Evolutionary conservation across 805 yeast species (phyloP).

Genomic region (Candida qinlingensis): DNA sequence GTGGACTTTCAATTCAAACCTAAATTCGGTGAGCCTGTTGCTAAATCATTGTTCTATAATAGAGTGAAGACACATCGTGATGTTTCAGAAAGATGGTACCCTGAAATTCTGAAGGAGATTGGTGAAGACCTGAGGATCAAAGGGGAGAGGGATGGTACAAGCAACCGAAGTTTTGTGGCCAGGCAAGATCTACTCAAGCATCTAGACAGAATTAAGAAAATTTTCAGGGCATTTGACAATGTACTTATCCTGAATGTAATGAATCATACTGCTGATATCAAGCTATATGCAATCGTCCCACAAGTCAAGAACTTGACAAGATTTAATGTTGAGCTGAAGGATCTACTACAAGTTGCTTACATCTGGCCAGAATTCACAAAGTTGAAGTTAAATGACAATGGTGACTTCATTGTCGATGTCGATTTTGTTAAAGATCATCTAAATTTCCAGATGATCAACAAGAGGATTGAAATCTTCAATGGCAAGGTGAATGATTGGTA

Average conservation of each 20-base stretch:
- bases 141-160: not conserved
- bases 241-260: conserved; percentile 11
- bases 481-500: conserved; percentile 15
- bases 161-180: not conserved
- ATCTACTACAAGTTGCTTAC: conserved; percentile 14
- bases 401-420: conserved; percentile 17
- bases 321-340: conserved; percentile 8
- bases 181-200: not conserved
- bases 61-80: conserved; percentile 40
- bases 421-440: conserved; percentile 10
- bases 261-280: conserved; percentile 17
- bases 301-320: conserved; percentile 13
- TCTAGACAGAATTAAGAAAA: conserved; percentile 4
- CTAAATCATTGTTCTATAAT: conserved; percentile 35
- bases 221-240: conserved; percentile 18
- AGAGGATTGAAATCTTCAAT: conserved; percentile 9
- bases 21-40: conserved; percentile 34
- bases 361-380: conserved; percentile 19
- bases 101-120: conserved; percentile 32
- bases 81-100: conserved; percentile 38
- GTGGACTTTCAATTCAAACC: conserved; percentile 38
- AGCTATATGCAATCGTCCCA: conserved; percentile 10
- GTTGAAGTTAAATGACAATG: conserved; percentile 14
- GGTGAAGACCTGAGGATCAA: not conserved
- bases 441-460: conserved; percentile 4